Evolutionary conservation across 1,139 yeast species (phyloP).

Genomic region (Suhomyces ambrosiae): DNA sequence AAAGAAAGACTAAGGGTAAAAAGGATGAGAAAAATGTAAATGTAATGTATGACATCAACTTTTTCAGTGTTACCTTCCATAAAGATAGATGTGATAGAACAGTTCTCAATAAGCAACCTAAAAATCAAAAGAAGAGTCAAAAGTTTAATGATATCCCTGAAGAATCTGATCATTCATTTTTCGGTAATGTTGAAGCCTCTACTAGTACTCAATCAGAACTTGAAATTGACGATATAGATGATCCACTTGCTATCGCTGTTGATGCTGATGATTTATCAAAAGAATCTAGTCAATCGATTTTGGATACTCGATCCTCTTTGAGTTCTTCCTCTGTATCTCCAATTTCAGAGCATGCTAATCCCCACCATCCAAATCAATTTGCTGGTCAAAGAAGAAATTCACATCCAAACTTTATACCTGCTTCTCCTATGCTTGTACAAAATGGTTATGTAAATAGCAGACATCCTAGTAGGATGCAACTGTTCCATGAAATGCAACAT

Average conservation of each 20-base stretch:
- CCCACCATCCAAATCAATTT: constrained; percentile 5
- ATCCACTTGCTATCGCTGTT: constrained; percentile 6
- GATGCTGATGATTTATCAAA: constrained; percentile 7
- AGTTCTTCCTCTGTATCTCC: constrained; percentile 11
- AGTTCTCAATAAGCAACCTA: constrained; percentile 4
- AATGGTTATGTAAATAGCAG: constrained; percentile 8
- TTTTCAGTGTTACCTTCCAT: constrained; percentile 26
- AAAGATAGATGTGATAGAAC: constrained; percentile 44
- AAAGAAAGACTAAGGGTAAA: constrained; percentile 3
- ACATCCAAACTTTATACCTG: constrained; percentile 7
- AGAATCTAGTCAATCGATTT: constrained; percentile 4
- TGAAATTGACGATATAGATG: constrained; percentile 3
- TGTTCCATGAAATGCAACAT: constrained; percentile 6
- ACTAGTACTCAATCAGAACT: neutral
- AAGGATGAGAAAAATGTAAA: constrained; percentile 12
- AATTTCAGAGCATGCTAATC: constrained; percentile 3
- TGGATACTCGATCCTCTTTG: constrained; percentile 11
- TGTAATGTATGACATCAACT: constrained; percentile 19
- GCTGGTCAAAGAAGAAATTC: constrained; percentile 7
- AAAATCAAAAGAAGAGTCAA: constrained; percentile 1
- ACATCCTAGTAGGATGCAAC: constrained; percentile 4
- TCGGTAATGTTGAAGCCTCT: neutral
- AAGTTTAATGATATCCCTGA: constrained; percentile 10
- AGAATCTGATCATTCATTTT: constrained; percentile 3
- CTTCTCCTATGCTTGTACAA: constrained; percentile 9